A percentile compares a stretch with the other conserved stretches of the same genome.
Evolutionary conservation across 1,139 yeast genomes (phyloP).

Genomic region (Yamadazyma jaroonii): DNA sequence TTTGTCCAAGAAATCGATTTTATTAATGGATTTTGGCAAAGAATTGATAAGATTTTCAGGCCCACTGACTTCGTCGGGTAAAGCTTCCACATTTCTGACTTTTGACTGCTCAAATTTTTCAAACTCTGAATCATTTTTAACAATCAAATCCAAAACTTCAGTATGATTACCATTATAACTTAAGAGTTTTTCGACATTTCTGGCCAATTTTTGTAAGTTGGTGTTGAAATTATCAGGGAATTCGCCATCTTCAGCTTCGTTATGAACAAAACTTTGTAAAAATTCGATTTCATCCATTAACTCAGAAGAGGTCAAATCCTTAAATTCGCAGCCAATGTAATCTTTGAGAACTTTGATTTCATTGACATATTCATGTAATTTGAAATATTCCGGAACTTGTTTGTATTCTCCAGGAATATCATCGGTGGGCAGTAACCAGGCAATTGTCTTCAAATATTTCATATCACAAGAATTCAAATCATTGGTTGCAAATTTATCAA

Average conservation of each 20-base stretch:
- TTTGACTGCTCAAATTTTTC: constrained; percentile 25
- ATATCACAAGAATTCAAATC: not conserved
- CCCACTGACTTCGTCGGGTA: too few species aligned
- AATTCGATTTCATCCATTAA: not conserved
- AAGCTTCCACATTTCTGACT: not conserved
- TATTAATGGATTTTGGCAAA: not conserved
- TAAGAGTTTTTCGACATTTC: constrained; percentile 19
- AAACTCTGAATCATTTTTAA: constrained; percentile 25
- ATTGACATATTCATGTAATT: constrained; percentile 21
- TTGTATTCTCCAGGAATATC: constrained; percentile 6
- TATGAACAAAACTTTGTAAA: not conserved
- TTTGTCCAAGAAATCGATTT: not conserved
- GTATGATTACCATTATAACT: constrained; percentile 29
- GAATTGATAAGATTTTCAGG: not conserved
- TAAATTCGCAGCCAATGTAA: constrained; percentile 3
- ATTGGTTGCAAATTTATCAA: constrained; percentile 3
- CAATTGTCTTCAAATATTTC: not conserved
- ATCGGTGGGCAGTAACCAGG: too few species aligned
- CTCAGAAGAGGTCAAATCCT: not conserved
- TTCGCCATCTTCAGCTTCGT: not conserved
- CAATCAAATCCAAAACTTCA: constrained; percentile 30
- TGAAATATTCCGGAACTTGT: constrained; percentile 20
- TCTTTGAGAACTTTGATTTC: constrained; percentile 20
- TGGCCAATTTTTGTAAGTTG: not conserved
- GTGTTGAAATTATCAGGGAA: not conserved